Percentiles rank a stretch among this genome's conserved stretches.
Conservation (phyloP, 1,139 yeast genomes). For the Yarrowia galli region DNA sequence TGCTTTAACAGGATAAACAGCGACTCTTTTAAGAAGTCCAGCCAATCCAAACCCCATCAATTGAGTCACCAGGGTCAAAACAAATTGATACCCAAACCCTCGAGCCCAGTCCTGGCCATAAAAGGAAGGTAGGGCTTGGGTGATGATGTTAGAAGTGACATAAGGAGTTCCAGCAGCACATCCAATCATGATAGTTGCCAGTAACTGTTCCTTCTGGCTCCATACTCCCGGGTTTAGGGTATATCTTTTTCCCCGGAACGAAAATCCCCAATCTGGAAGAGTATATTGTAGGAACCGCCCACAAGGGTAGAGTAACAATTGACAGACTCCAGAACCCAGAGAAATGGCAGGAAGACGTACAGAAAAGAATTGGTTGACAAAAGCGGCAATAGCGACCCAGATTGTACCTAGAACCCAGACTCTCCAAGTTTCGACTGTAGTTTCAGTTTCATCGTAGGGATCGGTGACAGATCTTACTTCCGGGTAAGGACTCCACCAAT, state of each 20-base stretch:
- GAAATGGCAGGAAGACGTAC: conserved; percentile 63
- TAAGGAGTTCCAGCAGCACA: conserved; percentile 57
- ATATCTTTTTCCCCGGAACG: conserved; percentile 52
- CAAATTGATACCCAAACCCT: conserved; percentile 55
- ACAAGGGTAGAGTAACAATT: conserved; percentile 64
- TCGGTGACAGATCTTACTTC: conserved; percentile 68
- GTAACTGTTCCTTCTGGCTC: conserved; percentile 73
- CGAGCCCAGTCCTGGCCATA: conserved; percentile 45
- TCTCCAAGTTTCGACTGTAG: conserved; percentile 61
- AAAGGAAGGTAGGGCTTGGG: conserved; percentile 48
- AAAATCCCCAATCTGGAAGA: conserved; percentile 62
- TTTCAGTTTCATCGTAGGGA: conserved; percentile 54
- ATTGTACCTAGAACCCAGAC: conserved; percentile 62
- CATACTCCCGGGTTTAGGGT: conserved; percentile 68
- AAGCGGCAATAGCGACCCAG: conserved; percentile 65
- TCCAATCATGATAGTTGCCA: conserved; percentile 59
- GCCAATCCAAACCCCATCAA: conserved; percentile 66
- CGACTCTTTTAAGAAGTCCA: conserved; percentile 55
- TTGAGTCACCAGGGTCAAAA: conserved; percentile 63
- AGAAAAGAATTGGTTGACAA: conserved; percentile 64
- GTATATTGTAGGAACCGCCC: conserved; percentile 53
- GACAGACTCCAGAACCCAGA: conserved; percentile 59
- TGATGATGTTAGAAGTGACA: conserved; percentile 50
- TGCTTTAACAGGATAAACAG: conserved; percentile 63
- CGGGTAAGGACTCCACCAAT: conserved; percentile 57